Base-by-base conservation (phyloP, 2,329 filamentous ascomycete species). In the Pseudovirgaria hyperparasitica region DNA sequence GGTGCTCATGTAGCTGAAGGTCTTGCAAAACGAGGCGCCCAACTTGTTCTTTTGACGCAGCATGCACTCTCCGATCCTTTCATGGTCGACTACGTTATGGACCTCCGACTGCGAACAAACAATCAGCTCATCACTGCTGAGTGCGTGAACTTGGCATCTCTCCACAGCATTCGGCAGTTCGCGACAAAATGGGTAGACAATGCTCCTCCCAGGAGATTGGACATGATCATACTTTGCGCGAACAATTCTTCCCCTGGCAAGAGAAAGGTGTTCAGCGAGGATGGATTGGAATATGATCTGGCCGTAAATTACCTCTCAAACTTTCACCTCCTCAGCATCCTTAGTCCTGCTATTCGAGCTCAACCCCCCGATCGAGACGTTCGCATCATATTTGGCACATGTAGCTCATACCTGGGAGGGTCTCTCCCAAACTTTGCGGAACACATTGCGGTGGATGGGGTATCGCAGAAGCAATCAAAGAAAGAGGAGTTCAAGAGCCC, bases 101-200 rank as follows among this genome's bases (percentile, higher is more conserved):
- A 94, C 50, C 56, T 98, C 22, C 78, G 92, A 29, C 62, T 67
- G 16, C 63, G 67, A 28, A 82, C 84, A 6, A 67, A 71, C 17
- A 96, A 96, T 57, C 66, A 86, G 32, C 66, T 98, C 46, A 82
- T 98, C 41, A 96, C 92, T 45, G 85, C 90, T 33, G 90, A 98
- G 54, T 82, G 93, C 56, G 84, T 93, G 42, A 85, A 98, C 48
- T 70, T 98, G 16, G 61, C 77, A 9, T 87, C 79, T 10, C 63
- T 98, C n/a, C 74, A 93, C 52, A 92, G 82, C 52, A 77, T 98
- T 42, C 80, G 90, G 20, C 68, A 76, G 36, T 98, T 98, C 51
- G 90, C 90, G 9, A 98, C 90, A 0, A 87, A 84, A 60, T 98
- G 92, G 87, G 84, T 98, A 39, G 87, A 98, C 54, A 96, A 94